Base-by-base conservation (phyloP, 305 asterid genomes). In the Vinca major region DNA sequence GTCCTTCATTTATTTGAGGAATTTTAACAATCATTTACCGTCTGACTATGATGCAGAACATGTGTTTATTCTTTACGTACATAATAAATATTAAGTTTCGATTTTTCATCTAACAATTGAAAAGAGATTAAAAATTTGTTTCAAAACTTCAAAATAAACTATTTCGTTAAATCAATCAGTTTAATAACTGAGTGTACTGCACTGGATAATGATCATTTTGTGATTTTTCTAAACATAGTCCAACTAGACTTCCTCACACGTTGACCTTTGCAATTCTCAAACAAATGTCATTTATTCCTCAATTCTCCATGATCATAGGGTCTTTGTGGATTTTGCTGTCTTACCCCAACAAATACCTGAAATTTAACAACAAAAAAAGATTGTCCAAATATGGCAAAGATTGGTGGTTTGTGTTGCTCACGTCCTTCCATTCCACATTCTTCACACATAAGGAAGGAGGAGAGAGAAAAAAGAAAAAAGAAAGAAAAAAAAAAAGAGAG, bases 381-480 rank as follows among this genome's bases (percentile, higher is more conserved):
- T 26, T 63, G 52, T 41, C 67, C 50, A 66, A 73, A 73, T 66
- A 52, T 53, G 41, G 69, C 69, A 33, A 65, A 26, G 11, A 41
- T 61, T 61, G 65, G 47, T 26, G 72, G 75, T 37, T 77, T 56
- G 56, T 47, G 78, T 86, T 78, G 81, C 65, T 77, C 75, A 61
- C 63, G 62, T 76, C 72, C 68, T 40, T 47, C 68, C 68, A 5
- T 66, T 62, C 75, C 83, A 72, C 77, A 78, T 74, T 77, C 74
- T 51, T 74, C 78, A 44, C 71, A 66, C 51, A 71, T 60, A 16
- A 47, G 54, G 69, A 65, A 21, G 58, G 33, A 26, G 33, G 33
- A 26, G 33, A 26, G 33, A 26, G 33, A 26, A 26, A 26, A 26
- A 26, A 26, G 33, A 26, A 26, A 26, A 26, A 26, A 49, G 45